Conservation (phyloP, 257 asterid species). For the Salvia rosmarinus region DNA sequence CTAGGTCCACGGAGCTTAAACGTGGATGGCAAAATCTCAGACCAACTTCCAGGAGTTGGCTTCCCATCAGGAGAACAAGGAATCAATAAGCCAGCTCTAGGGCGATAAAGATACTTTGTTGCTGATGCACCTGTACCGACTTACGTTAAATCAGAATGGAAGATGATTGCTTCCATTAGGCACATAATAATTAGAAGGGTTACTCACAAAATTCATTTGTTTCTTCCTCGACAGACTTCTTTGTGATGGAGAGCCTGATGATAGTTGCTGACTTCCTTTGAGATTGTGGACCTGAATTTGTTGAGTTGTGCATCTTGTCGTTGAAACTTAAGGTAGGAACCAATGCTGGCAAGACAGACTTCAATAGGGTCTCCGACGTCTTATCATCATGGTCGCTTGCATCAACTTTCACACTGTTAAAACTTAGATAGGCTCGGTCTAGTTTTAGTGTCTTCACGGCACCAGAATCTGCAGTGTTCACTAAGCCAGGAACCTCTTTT, state of each 20-base stretch:
- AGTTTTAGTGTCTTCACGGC: constrained; percentile 46
- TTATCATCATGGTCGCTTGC: constrained; percentile 50
- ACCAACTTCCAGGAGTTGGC: constrained; percentile 71
- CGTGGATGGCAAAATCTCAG: constrained; percentile 63
- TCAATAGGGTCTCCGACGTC: constrained; percentile 50
- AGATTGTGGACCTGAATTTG: constrained; percentile 44
- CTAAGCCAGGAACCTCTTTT: constrained; percentile 43
- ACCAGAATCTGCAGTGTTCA: constrained; percentile 47
- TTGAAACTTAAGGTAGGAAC: constrained; percentile 74
- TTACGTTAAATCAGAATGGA: constrained; percentile 7
- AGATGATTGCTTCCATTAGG: background rate
- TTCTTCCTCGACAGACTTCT: constrained; percentile 72
- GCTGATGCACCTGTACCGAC: constrained; percentile 55
- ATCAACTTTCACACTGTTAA: constrained; percentile 52
- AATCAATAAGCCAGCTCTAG: constrained; percentile 70
- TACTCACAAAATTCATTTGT: constrained; percentile 54
- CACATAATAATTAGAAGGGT: background rate
- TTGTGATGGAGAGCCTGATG: constrained; percentile 73
- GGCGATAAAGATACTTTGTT: constrained; percentile 63
- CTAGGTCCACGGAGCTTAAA: constrained; percentile 78
- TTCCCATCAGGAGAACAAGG: constrained; percentile 66
- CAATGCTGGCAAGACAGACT: constrained; percentile 66
- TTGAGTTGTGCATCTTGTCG: constrained; percentile 52
- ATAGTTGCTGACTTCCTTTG: constrained; percentile 72
- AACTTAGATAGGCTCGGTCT: constrained; percentile 60